Conservation (phyloP, 176 grass and related monocot genomes). For the Hsuehochloa calcarea region DNA sequence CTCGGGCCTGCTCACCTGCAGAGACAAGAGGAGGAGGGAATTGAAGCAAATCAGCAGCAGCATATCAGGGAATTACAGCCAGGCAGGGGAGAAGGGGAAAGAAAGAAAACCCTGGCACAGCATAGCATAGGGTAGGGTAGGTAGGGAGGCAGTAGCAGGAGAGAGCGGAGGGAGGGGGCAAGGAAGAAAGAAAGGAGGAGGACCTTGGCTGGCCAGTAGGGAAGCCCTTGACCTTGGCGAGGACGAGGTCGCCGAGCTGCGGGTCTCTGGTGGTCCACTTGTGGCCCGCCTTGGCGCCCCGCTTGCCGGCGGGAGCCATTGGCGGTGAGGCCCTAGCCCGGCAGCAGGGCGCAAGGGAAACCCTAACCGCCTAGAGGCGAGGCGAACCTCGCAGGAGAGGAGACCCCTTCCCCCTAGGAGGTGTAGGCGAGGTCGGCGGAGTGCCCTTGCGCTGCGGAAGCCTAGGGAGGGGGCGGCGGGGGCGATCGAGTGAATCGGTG, state of each 20-base stretch:
- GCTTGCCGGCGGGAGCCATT: slow-evolving; percentile 69
- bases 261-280: slow-evolving; percentile 71
- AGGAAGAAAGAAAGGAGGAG: too few species aligned
- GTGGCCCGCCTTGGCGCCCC: slow-evolving; percentile 50
- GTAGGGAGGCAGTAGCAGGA: neutral
- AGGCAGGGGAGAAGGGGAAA: too few species aligned
- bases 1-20: slow-evolving; percentile 89
- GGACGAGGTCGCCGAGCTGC: slow-evolving; percentile 79
- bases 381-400: too few species aligned
- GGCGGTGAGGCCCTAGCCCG: slow-evolving; percentile 26
- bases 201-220: slow-evolving; percentile 94
- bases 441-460: neutral
- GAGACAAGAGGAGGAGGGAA: slow-evolving; percentile 7
- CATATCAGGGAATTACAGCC: neutral
- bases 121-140: neutral
- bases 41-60: neutral
- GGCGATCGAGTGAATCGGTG: neutral
- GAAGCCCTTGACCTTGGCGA: slow-evolving; percentile 98
- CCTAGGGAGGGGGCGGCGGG: neutral
- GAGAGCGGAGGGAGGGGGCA: neutral
- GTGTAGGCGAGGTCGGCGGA: neutral
- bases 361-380: slow-evolving; percentile 28
- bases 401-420: slow-evolving; percentile 14
- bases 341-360: slow-evolving; percentile 10
- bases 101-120: slow-evolving; percentile 22